phyloP scores from a whole-genome alignment of 1,139 yeast species.

The Taiozyma sp. region DNA sequence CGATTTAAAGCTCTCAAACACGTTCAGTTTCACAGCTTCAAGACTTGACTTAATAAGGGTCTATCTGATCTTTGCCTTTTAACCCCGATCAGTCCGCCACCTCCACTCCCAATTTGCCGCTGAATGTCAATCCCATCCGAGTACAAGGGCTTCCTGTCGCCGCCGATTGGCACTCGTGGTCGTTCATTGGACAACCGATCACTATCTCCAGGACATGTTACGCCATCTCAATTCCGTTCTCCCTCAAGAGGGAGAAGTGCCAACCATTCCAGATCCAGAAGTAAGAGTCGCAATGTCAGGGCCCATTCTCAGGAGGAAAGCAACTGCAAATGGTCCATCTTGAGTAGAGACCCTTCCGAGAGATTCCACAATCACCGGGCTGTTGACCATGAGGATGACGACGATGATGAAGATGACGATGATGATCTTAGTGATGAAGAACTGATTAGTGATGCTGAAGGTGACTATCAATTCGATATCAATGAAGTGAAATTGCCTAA shows the following conservation, averaged over 20 bases:
- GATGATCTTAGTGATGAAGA: conserved; percentile 58
- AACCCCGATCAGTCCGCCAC: neutral
- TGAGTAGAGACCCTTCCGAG: conserved; percentile 53
- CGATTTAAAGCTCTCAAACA: neutral
- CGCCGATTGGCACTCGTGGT: neutral
- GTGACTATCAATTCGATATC: conserved; percentile 56
- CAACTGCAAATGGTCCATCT: conserved; percentile 33
- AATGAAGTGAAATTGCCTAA: conserved; percentile 60
- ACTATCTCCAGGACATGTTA: conserved; percentile 2
- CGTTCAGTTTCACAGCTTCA: neutral
- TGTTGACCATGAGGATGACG: conserved; percentile 10
- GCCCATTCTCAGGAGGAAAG: conserved; percentile 13
- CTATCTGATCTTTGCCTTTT: neutral
- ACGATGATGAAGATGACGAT: conserved; percentile 19
- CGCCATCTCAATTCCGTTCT: conserved; percentile 7
- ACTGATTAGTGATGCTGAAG: conserved; percentile 60
- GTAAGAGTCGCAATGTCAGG: conserved; percentile 19
- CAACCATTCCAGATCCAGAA: conserved; percentile 12
- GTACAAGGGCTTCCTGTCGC: neutral
- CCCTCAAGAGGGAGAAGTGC: conserved; percentile 18
- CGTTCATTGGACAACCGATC: conserved; percentile 3
- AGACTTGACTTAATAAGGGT: neutral
- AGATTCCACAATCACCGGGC: conserved; percentile 28
- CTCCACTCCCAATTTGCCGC: neutral
- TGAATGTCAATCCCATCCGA: neutral